Percentiles rank a stretch among this genome's conserved stretches.
These are phyloP conservation scores for Lasiosphaeria miniovina DNA, from an alignment of 495 filamentous ascomycete genomes.

Conservation along the genomic window DNA sequence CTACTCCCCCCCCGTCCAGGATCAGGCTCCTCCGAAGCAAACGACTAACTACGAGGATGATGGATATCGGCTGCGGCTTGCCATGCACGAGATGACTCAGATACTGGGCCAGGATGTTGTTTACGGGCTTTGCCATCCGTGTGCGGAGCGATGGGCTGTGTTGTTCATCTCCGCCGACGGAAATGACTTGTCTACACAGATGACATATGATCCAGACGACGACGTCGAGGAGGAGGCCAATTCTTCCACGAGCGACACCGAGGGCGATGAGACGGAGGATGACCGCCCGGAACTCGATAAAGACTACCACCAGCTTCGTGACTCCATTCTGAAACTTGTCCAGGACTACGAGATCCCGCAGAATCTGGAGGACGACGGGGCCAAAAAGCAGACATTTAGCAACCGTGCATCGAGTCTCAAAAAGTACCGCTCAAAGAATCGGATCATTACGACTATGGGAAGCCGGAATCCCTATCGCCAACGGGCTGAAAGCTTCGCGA, in stretches of 20 bases:
- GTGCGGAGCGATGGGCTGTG: slow-evolving; percentile 70
- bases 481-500: slow-evolving; percentile 36
- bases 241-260: slow-evolving; percentile 60
- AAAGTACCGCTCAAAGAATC: slow-evolving; percentile 49
- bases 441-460: slow-evolving; percentile 48
- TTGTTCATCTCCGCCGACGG: slow-evolving; percentile 74
- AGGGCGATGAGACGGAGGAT: slow-evolving; percentile 60
- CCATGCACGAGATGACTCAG: slow-evolving; percentile 64
- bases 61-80: slow-evolving; percentile 52
- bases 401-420: slow-evolving; percentile 56
- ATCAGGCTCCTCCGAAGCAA: slow-evolving; percentile 31
- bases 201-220: slow-evolving; percentile 68
- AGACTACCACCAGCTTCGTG: slow-evolving; percentile 79
- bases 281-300: slow-evolving; percentile 69
- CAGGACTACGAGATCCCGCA: slow-evolving; percentile 74
- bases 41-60: slow-evolving; percentile 52
- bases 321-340: slow-evolving; percentile 76
- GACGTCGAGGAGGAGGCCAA: slow-evolving; percentile 62
- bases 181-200: slow-evolving; percentile 62
- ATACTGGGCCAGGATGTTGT: slow-evolving; percentile 57
- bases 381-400: slow-evolving; percentile 57
- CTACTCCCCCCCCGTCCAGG: slow-evolving; percentile 41
- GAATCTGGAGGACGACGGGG: slow-evolving; percentile 50
- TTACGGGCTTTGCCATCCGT: slow-evolving; percentile 65
- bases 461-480: slow-evolving; percentile 56